Conservation (phyloP, 31 red algal genomes). For the Odonthalia washingtoniensis region DNA sequence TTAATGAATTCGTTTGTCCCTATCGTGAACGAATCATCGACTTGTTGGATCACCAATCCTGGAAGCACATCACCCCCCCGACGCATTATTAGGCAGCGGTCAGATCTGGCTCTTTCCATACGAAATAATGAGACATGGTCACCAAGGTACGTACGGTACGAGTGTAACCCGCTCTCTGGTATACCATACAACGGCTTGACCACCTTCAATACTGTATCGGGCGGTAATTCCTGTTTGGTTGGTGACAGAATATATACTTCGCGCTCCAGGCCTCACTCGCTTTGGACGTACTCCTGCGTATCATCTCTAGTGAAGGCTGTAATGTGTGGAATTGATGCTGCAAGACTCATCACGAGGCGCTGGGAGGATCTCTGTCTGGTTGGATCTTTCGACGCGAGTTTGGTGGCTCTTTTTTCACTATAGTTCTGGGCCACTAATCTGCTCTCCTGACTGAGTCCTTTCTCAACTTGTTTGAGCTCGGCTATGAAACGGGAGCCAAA, state of each 20-base stretch:
- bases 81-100: not conserved
- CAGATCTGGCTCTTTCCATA: not conserved
- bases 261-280: too few species aligned
- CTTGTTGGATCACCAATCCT: not conserved
- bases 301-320: not conserved
- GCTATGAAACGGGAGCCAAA: too few species aligned
- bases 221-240: too few species aligned
- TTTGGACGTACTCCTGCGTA: not conserved
- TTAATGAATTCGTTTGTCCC: not conserved
- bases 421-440: not conserved
- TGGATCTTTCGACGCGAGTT: not conserved
- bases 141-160: not conserved
- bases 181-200: too few species aligned
- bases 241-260: too few species aligned
- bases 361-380: not conserved
- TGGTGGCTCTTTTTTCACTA: constrained; percentile 9
- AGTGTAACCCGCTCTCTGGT: not conserved
- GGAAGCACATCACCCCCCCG: not conserved
- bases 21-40: not conserved
- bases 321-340: not conserved
- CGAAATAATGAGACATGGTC: not conserved
- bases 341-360: not conserved
- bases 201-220: not conserved
- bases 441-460: not conserved
- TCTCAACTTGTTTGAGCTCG: too few species aligned